Conservation (phyloP, 2,329 filamentous ascomycete genomes). For the Ascomycota sp. region DNA sequence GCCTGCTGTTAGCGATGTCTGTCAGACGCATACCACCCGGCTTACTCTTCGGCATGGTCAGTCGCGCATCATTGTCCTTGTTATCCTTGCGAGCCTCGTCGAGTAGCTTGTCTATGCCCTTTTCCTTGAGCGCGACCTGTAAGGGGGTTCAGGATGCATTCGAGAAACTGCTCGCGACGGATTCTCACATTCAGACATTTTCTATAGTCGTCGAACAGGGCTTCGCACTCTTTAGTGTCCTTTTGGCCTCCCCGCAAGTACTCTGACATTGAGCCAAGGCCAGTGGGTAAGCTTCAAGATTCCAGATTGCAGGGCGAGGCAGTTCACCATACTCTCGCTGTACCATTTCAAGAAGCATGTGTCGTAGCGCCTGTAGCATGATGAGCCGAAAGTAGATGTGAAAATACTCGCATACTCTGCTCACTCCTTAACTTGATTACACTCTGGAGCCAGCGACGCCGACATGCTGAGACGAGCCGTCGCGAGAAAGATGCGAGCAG, state of each 20-base stretch:
- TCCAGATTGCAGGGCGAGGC: background rate
- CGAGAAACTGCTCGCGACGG: background rate
- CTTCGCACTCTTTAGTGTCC: slow-evolving; percentile 63
- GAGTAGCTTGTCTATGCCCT: slow-evolving; percentile 80
- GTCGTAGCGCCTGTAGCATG: slow-evolving; percentile 54
- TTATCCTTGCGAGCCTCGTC: slow-evolving; percentile 78
- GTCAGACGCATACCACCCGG: background rate
- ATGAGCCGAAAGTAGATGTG: background rate
- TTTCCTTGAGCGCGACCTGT: slow-evolving; percentile 64
- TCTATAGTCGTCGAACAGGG: slow-evolving; percentile 73
- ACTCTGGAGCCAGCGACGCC: slow-evolving; percentile 80
- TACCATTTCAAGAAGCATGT: slow-evolving; percentile 98
- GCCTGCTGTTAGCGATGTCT: background rate
- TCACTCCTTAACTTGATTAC: slow-evolving; percentile 88
- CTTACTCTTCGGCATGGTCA: slow-evolving; percentile 21
- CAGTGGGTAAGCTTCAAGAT: background rate
- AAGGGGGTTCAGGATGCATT: too few species aligned
- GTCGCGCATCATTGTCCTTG: slow-evolving; percentile 54
- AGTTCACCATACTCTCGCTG: slow-evolving; percentile 56
- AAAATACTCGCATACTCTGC: slow-evolving; percentile 7
- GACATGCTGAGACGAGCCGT: slow-evolving; percentile 32
- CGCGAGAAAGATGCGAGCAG: too few species aligned
- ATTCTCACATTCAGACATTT: slow-evolving; percentile 50
- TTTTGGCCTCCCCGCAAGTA: slow-evolving; percentile 71
- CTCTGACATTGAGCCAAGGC: slow-evolving; percentile 27